These are phyloP conservation scores for Nemania serpens DNA, from an alignment of 2,329 filamentous ascomycete species.

Conservation along the genomic window DNA sequence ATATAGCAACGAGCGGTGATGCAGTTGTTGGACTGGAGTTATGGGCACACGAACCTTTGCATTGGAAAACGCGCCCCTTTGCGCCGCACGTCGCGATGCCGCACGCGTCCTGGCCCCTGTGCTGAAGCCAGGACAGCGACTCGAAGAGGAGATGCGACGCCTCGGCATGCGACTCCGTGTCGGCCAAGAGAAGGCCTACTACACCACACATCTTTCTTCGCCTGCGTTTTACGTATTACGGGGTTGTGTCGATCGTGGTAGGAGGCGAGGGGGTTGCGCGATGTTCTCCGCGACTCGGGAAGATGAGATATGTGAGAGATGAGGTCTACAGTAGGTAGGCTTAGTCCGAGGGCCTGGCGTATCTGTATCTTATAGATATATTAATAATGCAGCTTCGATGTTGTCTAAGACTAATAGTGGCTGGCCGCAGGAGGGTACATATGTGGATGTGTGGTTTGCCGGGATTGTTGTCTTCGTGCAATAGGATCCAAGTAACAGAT, in stretches of 20 bases:
- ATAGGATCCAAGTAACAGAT: too few relatives aligned
- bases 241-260: not conserved
- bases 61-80: slow-evolving; percentile 73
- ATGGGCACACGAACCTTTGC: slow-evolving; percentile 54
- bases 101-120: slow-evolving; percentile 50
- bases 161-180: slow-evolving; percentile 27
- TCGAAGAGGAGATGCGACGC: slow-evolving; percentile 29
- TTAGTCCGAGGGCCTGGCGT: too few relatives aligned
- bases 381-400: too few relatives aligned
- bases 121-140: slow-evolving; percentile 43
- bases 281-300: not conserved
- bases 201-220: slow-evolving; percentile 28
- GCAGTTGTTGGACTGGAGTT: too few relatives aligned
- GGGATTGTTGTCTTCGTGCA: too few relatives aligned
- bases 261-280: not conserved
- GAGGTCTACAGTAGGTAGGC: too few relatives aligned
- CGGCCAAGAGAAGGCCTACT: slow-evolving; percentile 27
- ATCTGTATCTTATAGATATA: too few relatives aligned
- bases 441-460: too few relatives aligned
- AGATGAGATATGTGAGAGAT: not conserved
- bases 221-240: not conserved
- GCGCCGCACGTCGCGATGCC: slow-evolving; percentile 74
- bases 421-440: too few relatives aligned
- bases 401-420: too few relatives aligned
- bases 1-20: not conserved